These are phyloP conservation scores for Nadsonia commutata DNA, from an alignment of 1,139 yeast species.

Conservation along the genomic window DNA sequence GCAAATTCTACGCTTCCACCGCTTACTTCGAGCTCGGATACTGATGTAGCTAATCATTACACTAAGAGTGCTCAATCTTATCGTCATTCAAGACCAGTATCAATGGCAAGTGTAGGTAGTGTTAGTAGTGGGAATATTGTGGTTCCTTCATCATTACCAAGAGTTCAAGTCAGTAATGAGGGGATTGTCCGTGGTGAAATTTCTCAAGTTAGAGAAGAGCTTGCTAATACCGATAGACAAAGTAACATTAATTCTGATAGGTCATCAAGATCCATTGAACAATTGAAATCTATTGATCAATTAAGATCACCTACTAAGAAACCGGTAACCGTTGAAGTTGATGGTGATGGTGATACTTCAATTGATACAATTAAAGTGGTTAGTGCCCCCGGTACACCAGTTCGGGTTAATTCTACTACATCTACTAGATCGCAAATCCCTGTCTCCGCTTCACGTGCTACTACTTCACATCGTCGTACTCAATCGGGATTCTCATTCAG, in stretches of 20 bases:
- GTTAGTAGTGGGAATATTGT: no score
- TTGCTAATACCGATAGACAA: no score
- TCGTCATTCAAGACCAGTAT: slow-evolving; percentile 1
- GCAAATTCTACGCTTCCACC: slow-evolving; percentile 3
- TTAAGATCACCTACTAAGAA: no score
- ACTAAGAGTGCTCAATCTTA: background rate
- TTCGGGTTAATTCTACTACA: slow-evolving; percentile 2
- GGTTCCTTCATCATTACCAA: no score
- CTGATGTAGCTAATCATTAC: background rate
- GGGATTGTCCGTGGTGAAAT: background rate
- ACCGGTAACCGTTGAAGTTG: no score
- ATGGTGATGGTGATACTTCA: background rate
- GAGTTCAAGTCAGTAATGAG: background rate
- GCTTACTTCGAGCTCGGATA: slow-evolving; percentile 7
- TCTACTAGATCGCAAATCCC: slow-evolving; percentile 4
- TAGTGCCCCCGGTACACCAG: background rate
- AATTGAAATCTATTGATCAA: no score
- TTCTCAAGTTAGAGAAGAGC: no score
- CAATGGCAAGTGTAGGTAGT: background rate
- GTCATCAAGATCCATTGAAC: no score
- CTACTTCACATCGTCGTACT: slow-evolving; percentile 14
- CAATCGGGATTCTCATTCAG: slow-evolving; percentile 19
- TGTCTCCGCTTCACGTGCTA: slow-evolving; percentile 3
- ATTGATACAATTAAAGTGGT: background rate
- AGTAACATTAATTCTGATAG: no score